phyloP scores from a whole-genome alignment of 371 early-diverging fungal genomes.

The Zychaea mexicana region DNA sequence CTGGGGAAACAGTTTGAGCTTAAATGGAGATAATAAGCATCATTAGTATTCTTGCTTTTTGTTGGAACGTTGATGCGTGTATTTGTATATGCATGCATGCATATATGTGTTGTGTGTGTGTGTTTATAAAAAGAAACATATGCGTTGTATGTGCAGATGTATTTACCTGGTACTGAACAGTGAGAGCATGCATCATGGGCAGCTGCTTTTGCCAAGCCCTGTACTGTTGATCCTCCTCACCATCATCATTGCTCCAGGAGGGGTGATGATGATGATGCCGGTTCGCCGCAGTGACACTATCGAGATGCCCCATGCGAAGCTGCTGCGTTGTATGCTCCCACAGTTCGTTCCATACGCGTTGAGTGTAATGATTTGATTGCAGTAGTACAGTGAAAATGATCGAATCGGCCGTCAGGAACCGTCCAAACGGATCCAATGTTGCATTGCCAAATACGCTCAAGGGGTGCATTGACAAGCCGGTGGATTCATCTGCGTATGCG shows the following conservation, averaged over 20 bases:
- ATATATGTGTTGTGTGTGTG: neutral
- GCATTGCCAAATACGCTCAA: slow-evolving; percentile 57
- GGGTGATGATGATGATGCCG: neutral
- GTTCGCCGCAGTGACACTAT: too few species aligned
- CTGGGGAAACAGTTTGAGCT: slow-evolving; percentile 19
- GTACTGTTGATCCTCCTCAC: neutral
- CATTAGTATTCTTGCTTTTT: too few species aligned
- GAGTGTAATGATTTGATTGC: slow-evolving; percentile 17
- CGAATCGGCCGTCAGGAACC: slow-evolving; percentile 48
- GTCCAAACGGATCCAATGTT: slow-evolving; percentile 21
- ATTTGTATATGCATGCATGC: neutral
- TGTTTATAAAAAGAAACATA: neutral
- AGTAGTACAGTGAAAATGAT: slow-evolving; percentile 42
- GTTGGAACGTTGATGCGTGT: too few species aligned
- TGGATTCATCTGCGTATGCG: slow-evolving; percentile 17
- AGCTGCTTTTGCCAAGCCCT: slow-evolving; percentile 24
- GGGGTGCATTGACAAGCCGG: slow-evolving; percentile 53
- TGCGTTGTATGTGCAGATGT: too few species aligned
- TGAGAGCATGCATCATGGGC: slow-evolving; percentile 15
- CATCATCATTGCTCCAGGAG: neutral
- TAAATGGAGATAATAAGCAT: neutral
- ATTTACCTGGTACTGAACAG: slow-evolving; percentile 35
- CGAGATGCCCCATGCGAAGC: slow-evolving; percentile 4
- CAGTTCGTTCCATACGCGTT: slow-evolving; percentile 46
- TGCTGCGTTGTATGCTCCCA: slow-evolving; percentile 29